A percentile compares a stretch with the other conserved stretches of the same genome.
These are phyloP conservation scores for Aspergillus mulundensis DNA, from an alignment of 495 filamentous ascomycete species.

Conservation along the genomic window DNA sequence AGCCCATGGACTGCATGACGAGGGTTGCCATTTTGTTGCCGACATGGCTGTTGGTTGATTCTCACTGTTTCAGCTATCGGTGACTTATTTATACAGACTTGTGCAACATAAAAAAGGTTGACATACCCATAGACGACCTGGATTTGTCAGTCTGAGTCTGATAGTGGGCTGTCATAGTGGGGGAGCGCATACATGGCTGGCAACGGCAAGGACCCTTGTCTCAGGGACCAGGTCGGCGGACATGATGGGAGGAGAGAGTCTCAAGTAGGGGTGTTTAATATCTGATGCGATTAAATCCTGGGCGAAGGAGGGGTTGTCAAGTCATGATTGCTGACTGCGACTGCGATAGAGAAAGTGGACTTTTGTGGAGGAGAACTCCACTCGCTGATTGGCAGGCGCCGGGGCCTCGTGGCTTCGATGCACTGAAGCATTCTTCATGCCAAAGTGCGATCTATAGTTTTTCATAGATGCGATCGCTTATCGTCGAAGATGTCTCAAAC, in stretches of 20 bases:
- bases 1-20: slow-evolving; percentile 86
- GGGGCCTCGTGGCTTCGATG: too few relatives aligned
- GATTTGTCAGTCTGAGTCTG: slow-evolving; percentile 14
- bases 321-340: slow-evolving; percentile 1
- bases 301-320: not conserved
- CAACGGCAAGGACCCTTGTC: slow-evolving; percentile 84
- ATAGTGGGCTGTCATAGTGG: slow-evolving; percentile 2
- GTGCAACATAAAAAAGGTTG: not conserved
- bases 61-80: not conserved
- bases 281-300: not conserved
- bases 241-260: slow-evolving; percentile 21
- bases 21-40: slow-evolving; percentile 94
- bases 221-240: slow-evolving; percentile 60
- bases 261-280: not conserved
- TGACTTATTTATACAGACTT: not conserved
- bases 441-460: too few relatives aligned
- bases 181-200: slow-evolving; percentile 73
- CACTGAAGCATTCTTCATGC: not conserved
- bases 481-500: not conserved
- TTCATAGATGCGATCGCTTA: too few relatives aligned
- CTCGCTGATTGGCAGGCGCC: slow-evolving; percentile 1
- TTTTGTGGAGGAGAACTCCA: not conserved
- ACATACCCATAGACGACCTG: slow-evolving; percentile 79
- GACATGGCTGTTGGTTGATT: slow-evolving; percentile 64
- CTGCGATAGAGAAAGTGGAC: not conserved